A percentile compares a stretch with the other conserved stretches of the same genome.
Conservation (phyloP, 2,329 filamentous ascomycete species). For the Cercospora sesami region DNA sequence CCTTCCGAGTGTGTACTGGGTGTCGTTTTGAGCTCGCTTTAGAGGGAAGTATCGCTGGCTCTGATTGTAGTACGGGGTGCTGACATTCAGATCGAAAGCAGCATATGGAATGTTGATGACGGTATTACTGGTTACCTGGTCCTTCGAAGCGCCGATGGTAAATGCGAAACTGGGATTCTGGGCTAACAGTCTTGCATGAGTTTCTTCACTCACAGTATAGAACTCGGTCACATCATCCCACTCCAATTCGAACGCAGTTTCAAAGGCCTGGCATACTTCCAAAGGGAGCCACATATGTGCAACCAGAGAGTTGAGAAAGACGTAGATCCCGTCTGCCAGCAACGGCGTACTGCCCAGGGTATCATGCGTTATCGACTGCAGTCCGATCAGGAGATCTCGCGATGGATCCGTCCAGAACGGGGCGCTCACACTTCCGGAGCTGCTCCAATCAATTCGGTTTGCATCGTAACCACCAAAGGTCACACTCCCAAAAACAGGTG, state of each 20-base stretch:
- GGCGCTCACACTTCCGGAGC: constrained; percentile 29
- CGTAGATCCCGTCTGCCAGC: constrained; percentile 21
- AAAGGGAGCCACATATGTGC: constrained; percentile 45
- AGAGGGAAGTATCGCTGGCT: constrained; percentile 67
- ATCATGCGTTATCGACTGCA: constrained; percentile 31
- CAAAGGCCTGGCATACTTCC: constrained; percentile 43
- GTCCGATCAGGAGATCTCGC: constrained; percentile 31
- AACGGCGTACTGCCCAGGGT: constrained; percentile 30
- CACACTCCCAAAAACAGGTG: constrained; percentile 33
- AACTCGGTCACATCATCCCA: constrained; percentile 42
- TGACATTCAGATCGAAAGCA: constrained; percentile 50
- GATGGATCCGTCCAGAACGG: constrained; percentile 33
- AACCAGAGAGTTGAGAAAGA: constrained; percentile 45
- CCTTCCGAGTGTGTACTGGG: constrained; percentile 63
- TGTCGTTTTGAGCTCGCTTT: constrained; percentile 54
- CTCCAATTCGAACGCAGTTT: constrained; percentile 42
- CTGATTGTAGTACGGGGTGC: constrained; percentile 56
- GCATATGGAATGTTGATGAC: constrained; percentile 51
- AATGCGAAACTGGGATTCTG: constrained; percentile 44
- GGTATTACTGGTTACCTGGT: constrained; percentile 25
- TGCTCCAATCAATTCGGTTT: constrained; percentile 39
- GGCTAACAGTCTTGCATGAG: constrained; percentile 37
- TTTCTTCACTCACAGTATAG: constrained; percentile 44
- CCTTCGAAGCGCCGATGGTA: constrained; percentile 24
- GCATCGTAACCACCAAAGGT: constrained; percentile 47